Percentiles rank a stretch among this genome's conserved stretches.
These are phyloP conservation scores for Gracilaria gracilis DNA, from an alignment of 23 red algal species.

Conservation along the genomic window DNA sequence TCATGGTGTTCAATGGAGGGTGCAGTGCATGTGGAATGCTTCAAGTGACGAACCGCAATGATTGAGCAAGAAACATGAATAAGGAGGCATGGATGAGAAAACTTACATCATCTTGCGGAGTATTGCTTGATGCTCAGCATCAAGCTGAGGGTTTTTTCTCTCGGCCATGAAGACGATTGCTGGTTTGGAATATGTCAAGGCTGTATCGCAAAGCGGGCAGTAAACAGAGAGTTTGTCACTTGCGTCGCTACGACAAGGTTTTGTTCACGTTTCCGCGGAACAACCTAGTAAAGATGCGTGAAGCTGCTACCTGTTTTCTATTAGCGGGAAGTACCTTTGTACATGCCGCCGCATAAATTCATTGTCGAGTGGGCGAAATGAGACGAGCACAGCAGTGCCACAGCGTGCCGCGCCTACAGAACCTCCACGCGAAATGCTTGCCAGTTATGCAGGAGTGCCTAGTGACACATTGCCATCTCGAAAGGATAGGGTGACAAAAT, in stretches of 20 bases:
- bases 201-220: neutral
- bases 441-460: no score
- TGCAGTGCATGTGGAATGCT: neutral
- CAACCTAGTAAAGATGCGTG: no score
- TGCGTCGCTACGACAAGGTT: neutral
- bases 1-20: neutral
- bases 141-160: slow-evolving; percentile 77
- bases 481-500: no score
- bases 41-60: neutral
- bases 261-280: no score
- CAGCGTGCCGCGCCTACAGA: no score
- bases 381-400: no score
- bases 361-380: no score
- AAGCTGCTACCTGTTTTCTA: no score
- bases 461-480: no score
- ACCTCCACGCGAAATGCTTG: no score
- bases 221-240: neutral
- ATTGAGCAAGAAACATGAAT: neutral
- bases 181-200: neutral
- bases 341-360: no score
- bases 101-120: slow-evolving; percentile 81
- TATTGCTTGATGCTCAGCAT: slow-evolving; percentile 80
- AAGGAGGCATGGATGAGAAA: neutral
- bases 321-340: no score
- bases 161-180: slow-evolving; percentile 45